Percentiles rank a stretch among this genome's conserved stretches.
These are phyloP conservation scores for Aspergillus novoparasiticus DNA, from an alignment of 2,329 filamentous ascomycete genomes.

Conservation along the genomic window DNA sequence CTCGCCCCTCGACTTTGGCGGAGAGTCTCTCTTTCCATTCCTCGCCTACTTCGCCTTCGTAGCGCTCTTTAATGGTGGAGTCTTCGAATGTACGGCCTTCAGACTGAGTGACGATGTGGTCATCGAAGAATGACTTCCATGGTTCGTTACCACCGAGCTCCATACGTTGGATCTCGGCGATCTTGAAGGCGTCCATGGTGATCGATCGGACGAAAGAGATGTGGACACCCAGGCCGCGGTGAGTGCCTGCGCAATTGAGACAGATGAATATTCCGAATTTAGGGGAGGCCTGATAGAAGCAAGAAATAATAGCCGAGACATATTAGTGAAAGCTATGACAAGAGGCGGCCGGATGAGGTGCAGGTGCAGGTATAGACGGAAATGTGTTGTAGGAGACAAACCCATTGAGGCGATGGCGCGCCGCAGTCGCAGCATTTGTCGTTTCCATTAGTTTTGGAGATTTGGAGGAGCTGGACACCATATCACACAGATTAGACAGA, in stretches of 20 bases:
- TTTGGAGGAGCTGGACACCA: conserved; percentile 71
- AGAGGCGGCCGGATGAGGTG: not conserved
- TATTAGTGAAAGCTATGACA: conserved; percentile 2
- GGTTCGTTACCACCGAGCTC: conserved; percentile 84
- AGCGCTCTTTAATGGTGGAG: conserved; percentile 85
- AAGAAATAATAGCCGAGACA: not conserved
- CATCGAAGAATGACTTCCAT: conserved; percentile 86
- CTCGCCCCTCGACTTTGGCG: conserved; percentile 82
- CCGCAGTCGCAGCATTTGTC: conserved; percentile 92
- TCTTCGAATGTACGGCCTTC: conserved; percentile 76
- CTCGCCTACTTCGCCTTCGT: conserved; percentile 85
- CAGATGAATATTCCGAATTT: conserved; percentile 99
- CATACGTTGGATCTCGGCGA: conserved; percentile 90
- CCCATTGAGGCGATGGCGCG: conserved; percentile 97
- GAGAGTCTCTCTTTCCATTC: conserved; percentile 91
- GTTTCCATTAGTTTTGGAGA: conserved; percentile 89
- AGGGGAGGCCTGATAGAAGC: conserved; percentile 64
- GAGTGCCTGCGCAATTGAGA: conserved; percentile 89
- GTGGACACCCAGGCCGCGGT: conserved; percentile 93
- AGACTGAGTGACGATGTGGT: conserved; percentile 66
- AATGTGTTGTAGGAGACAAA: conserved; percentile 45
- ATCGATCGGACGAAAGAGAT: conserved; percentile 98
- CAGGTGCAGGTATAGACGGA: not conserved
- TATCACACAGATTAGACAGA: not conserved
- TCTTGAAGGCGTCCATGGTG: conserved; percentile 98